These are phyloP conservation scores for Alternaria rosae DNA, from an alignment of 2,329 filamentous ascomycete genomes.

Conservation along the genomic window DNA sequence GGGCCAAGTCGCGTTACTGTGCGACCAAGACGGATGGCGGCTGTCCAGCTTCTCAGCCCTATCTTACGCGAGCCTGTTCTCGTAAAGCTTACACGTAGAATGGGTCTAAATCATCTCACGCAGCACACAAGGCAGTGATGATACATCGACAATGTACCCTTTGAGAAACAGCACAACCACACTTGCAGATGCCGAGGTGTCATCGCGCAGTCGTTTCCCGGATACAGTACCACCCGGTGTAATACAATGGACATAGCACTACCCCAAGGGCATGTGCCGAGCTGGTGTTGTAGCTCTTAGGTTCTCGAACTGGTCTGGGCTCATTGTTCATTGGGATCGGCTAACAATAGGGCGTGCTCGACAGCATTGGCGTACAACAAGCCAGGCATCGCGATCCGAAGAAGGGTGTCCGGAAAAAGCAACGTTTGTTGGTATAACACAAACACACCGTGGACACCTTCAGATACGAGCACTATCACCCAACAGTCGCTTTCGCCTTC, in stretches of 20 bases:
- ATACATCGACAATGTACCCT: neutral
- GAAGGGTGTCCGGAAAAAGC: neutral
- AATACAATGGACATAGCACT: neutral
- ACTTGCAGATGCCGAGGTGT: neutral
- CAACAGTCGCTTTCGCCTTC: neutral
- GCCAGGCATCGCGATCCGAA: neutral
- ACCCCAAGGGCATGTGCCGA: neutral
- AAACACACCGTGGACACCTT: neutral
- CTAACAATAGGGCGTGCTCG: neutral
- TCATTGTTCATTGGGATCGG: neutral
- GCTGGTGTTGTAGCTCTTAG: neutral
- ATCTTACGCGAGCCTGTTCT: neutral
- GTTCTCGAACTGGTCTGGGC: neutral
- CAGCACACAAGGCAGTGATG: neutral
- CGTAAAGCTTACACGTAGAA: neutral
- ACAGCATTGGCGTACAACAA: neutral
- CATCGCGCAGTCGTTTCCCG: neutral
- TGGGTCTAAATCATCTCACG: neutral
- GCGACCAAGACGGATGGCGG: neutral
- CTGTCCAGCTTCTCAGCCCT: neutral
- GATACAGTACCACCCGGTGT: neutral
- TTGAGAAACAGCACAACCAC: neutral
- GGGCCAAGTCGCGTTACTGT: conserved; percentile 1
- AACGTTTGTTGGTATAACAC: neutral
- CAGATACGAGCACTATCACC: neutral